phyloP scores from a whole-genome alignment of 2,329 filamentous ascomycete genomes.

The Hymenoscyphus scutula region DNA sequence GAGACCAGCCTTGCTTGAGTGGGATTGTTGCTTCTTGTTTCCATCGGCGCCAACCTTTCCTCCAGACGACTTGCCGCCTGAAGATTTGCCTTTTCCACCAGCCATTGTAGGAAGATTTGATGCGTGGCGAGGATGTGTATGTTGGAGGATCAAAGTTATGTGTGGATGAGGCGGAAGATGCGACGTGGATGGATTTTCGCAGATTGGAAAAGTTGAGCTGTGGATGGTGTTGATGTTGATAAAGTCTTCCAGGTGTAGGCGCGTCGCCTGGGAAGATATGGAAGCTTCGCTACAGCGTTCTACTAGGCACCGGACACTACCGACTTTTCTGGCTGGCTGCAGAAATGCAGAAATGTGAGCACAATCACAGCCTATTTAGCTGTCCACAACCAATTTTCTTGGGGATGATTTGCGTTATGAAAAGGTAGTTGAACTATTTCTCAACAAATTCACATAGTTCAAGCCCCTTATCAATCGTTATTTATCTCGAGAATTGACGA shows the following conservation, averaged over 20 bases:
- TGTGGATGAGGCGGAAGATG: background rate
- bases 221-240: slow-evolving; percentile 24
- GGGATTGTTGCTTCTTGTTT: slow-evolving; percentile 39
- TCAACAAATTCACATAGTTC: background rate
- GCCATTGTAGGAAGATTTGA: slow-evolving; percentile 30
- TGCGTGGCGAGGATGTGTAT: background rate
- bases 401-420: too few species aligned
- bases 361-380: too few species aligned
- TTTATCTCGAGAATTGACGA: background rate
- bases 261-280: slow-evolving; percentile 25
- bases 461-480: background rate
- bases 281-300: slow-evolving; percentile 2
- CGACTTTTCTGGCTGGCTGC: too few species aligned
- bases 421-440: background rate
- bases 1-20: slow-evolving; percentile 39
- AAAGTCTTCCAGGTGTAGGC: slow-evolving; percentile 15
- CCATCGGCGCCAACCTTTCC: slow-evolving; percentile 37
- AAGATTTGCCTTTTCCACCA: slow-evolving; percentile 39
- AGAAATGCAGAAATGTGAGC: too few species aligned
- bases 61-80: slow-evolving; percentile 39
- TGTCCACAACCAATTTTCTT: too few species aligned
- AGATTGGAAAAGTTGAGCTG: slow-evolving; percentile 22
- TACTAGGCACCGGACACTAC: too few species aligned
- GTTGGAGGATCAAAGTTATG: background rate
- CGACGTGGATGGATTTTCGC: slow-evolving; percentile 14